Percentiles rank a stretch among this genome's conserved stretches.
phyloP scores from a whole-genome alignment of 345 rosid species.

The Angophora floribunda region DNA sequence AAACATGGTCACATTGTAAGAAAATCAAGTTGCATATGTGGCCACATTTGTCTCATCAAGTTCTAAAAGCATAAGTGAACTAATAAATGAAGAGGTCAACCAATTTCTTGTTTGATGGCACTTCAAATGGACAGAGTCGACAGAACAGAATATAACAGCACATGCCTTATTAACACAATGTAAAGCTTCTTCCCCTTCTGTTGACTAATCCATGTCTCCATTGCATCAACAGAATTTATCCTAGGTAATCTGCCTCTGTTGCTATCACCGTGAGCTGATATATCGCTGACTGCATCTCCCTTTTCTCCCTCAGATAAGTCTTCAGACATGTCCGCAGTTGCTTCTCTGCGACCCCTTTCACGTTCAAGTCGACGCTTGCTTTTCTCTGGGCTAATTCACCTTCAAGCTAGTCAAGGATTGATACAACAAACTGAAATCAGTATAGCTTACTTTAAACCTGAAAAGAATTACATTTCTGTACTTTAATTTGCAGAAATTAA shows the following conservation, averaged over 20 bases:
- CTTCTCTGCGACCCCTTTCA: slow-evolving; percentile 46
- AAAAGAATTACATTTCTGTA: neutral
- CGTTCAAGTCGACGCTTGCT: slow-evolving; percentile 38
- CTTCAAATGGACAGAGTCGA: neutral
- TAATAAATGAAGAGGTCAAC: neutral
- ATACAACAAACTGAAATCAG: neutral
- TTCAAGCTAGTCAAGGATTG: slow-evolving; percentile 19
- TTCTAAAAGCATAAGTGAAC: neutral
- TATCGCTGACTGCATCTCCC: slow-evolving; percentile 26
- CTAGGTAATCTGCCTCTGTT: slow-evolving; percentile 29
- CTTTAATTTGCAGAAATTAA: neutral
- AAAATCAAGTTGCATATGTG: neutral
- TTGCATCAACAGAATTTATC: slow-evolving; percentile 36
- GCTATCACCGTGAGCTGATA: slow-evolving; percentile 35
- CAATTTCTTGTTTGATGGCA: neutral
- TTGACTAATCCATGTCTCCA: slow-evolving; percentile 37
- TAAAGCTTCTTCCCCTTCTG: slow-evolving; percentile 26
- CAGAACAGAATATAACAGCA: neutral
- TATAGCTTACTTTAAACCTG: neutral
- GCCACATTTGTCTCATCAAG: neutral
- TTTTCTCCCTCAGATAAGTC: slow-evolving; percentile 50
- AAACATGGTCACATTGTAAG: neutral
- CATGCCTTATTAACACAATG: slow-evolving; percentile 33
- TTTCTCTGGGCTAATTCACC: slow-evolving; percentile 32
- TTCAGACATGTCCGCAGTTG: slow-evolving; percentile 50